Conservation (phyloP, 2,329 filamentous ascomycete species). For the Phyllosticta citribraziliensis region DNA sequence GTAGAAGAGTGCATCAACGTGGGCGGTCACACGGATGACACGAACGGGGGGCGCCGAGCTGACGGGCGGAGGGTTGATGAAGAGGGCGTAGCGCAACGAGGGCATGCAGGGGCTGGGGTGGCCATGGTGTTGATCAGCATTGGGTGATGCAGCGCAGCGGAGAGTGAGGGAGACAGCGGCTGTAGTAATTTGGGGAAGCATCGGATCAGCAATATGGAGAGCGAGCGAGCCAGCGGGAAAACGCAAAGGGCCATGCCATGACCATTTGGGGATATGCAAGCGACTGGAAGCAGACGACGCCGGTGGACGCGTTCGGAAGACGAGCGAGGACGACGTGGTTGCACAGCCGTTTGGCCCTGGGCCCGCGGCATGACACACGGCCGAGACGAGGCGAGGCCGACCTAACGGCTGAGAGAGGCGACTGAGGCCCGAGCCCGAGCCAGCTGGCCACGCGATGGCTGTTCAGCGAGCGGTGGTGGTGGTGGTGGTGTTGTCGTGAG, state of each 20-base stretch:
- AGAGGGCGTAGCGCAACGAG: not conserved
- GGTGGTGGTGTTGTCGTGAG: no score
- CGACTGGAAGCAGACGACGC: not conserved
- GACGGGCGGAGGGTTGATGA: not conserved
- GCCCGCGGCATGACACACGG: not conserved
- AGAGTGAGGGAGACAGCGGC: not conserved
- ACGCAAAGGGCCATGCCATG: not conserved
- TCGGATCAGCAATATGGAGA: not conserved
- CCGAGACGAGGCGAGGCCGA: not conserved
- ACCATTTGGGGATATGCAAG: not conserved
- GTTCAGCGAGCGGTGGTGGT: no score
- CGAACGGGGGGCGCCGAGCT: conserved; percentile 8
- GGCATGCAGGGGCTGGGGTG: not conserved
- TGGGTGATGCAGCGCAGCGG: not conserved
- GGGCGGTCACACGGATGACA: conserved; percentile 1
- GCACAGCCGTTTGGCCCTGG: not conserved
- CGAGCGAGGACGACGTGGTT: not conserved
- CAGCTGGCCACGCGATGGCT: not conserved
- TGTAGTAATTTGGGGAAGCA: no score
- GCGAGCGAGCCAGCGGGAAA: no score
- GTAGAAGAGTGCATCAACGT: not conserved
- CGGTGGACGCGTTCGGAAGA: not conserved
- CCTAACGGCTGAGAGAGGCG: no score
- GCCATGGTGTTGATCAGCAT: not conserved
- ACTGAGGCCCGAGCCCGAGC: not conserved